Evolutionary conservation across 1,284 basidiomycete genomes (phyloP), one percentile per base, ranked within the genome.

Genomic region (Melampsora americana): DNA sequence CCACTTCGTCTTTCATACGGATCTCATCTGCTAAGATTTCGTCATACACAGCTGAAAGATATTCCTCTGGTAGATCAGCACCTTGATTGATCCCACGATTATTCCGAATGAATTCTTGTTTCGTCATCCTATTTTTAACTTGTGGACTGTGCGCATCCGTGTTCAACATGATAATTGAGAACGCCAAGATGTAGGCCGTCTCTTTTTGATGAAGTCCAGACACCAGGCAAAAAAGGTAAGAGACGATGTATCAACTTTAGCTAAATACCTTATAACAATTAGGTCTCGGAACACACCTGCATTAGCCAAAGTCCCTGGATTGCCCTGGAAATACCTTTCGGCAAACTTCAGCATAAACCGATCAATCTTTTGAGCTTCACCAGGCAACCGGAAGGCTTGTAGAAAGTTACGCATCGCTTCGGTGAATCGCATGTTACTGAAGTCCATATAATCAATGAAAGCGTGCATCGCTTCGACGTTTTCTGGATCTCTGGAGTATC

Each of bases 281-380:
- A 59, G 28, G 23, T 6, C 14, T 28, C 11, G 12, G 6, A 26
- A 26, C 80, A 30, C 60, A 81, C 81, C 81, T 80, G 86, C 86
- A 79, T 87, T 87, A 75, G 92, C 91, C 81, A 97, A 97, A 5
- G 88, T 86, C 0, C 90, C 90, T 79, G 89, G 87, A 82, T 97
- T 96, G 76, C 90, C 89, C 48, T 90, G 92, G 79, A 95, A 92
- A 82, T 93, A 98, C 28, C 93, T 87, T 81, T 96, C 94, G 5
- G 95, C 94, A 81, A 96, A 98, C 83, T 98, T 98, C 77, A 97
- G 88, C 92, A 98, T 95, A 84, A 89, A 97, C n/a, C 95, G 89
- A 86, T 98, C 95, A 79, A 98, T 97, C 85, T 97, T 97, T 83
- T 98, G 95, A 0, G 93, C 86, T 84, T 98, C 95, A 66, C 95